A percentile compares a stretch with the other conserved stretches of the same genome.
Evolutionary conservation across 1,284 basidiomycete genomes (phyloP).

Genomic region (Ceratobasidium sp.): DNA sequence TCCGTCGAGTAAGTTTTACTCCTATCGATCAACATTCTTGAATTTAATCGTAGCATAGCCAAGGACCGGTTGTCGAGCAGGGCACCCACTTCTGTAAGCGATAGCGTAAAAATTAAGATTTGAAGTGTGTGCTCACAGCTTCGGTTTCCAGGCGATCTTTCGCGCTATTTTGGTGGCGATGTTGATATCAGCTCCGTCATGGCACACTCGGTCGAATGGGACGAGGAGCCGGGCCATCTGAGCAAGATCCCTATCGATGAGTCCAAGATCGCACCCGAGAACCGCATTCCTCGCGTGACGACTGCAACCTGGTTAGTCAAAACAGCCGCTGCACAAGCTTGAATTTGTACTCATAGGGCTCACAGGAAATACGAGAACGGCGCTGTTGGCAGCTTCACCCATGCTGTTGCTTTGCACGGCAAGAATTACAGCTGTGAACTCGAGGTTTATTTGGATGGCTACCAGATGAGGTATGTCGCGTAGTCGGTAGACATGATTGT

Average conservation of each 20-base stretch:
- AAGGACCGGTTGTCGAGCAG: slow-evolving; percentile 94
- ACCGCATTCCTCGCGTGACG: slow-evolving; percentile 82
- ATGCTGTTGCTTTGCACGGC: slow-evolving; percentile 88
- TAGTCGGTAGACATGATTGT: background rate
- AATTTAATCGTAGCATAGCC: slow-evolving; percentile 56
- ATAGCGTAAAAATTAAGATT: background rate
- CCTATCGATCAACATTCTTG: background rate
- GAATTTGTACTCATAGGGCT: slow-evolving; percentile 45
- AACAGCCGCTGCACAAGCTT: slow-evolving; percentile 38
- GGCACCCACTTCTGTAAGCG: slow-evolving; percentile 78
- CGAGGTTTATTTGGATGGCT: slow-evolving; percentile 91
- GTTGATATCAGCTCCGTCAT: slow-evolving; percentile 86
- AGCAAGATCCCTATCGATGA: slow-evolving; percentile 85
- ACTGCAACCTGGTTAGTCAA: slow-evolving; percentile 71
- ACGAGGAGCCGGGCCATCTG: slow-evolving; percentile 87
- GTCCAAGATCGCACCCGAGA: slow-evolving; percentile 73
- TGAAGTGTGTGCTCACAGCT: background rate
- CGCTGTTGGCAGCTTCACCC: slow-evolving; percentile 88
- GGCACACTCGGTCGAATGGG: slow-evolving; percentile 89
- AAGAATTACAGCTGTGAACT: slow-evolving; percentile 91
- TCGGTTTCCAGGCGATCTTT: slow-evolving; percentile 78
- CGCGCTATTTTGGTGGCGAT: slow-evolving; percentile 97
- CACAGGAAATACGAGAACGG: slow-evolving; percentile 89
- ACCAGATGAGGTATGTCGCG: slow-evolving; percentile 52
- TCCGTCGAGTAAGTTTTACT: slow-evolving; percentile 67